Evolutionary conservation across 148 eudicot species (phyloP), one percentile per base, ranked within the genome.

Genomic region (Hydrangea macrophylla): DNA sequence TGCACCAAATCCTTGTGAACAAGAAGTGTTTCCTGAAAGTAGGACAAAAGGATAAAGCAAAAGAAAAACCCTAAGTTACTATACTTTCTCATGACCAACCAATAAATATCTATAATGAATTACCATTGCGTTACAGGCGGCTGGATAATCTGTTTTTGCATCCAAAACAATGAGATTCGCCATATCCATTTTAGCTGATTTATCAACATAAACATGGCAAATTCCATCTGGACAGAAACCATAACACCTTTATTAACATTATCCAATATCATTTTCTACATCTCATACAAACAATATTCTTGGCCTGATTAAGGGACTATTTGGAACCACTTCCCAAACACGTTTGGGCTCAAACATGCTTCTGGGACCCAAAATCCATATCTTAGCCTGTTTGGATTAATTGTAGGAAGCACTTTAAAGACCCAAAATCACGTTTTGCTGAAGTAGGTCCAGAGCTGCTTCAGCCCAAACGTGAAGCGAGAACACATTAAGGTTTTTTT

Each of bases 101-200:
- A 64, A 22, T 32, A 12, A 11, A 51, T 59, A 10, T 13, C 27
- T 15, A 6, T 17, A 37, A 31, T 26, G 33, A 72, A 11, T 60
- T 85, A 91, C 99, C 99, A 94, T 91, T 1, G 99, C 99, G 82
- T 94, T 94, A 75, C 99, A 94, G 67, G 93, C 97, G 58, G 99
- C 97, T 28, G 99, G 97, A 68, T 94, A 94, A 77, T 94, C 99
- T 28, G 84, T 67, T 74, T 94, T 94, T 44, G 99, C 89, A 78
- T 94, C 99, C 72, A 82, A 23, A 67, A 89, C 85, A 72, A 94
- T 84, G 67, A 62, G 73, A 75, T 84, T 91, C 7, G 97, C 93
- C 96, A 84, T 91, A 42, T 87, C 96, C 83, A 81, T 67, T 67
- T 85, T 54, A 55, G 99, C 99, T 68, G 93, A 94, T 78, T 91